Evolutionary conservation across 768 basidiomycete genomes (phyloP).

Genomic region (Leccinum subgranulosum): DNA sequence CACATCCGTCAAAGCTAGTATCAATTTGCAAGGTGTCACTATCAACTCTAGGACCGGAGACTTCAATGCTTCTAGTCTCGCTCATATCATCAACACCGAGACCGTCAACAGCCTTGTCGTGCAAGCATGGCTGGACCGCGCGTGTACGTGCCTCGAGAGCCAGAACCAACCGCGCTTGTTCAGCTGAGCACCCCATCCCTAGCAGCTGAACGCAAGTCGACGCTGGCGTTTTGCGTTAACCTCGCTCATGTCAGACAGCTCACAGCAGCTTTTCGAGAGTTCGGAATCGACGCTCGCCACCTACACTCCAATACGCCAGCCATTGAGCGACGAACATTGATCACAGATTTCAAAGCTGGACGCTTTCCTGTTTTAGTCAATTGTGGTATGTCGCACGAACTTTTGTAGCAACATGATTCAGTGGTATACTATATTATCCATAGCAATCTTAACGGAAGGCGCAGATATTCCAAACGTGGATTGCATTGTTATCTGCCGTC

Average conservation of each 20-base stretch:
- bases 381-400: constrained; percentile 56
- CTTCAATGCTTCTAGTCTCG: constrained; percentile 75
- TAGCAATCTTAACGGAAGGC: constrained; percentile 87
- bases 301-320: constrained; percentile 67
- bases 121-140: constrained; percentile 81
- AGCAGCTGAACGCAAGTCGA: constrained; percentile 70
- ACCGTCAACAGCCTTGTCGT: constrained; percentile 77
- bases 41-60: constrained; percentile 72
- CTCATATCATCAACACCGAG: constrained; percentile 77
- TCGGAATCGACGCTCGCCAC: constrained; percentile 83
- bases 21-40: constrained; percentile 66
- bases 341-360: constrained; percentile 67
- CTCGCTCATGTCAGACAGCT: constrained; percentile 75
- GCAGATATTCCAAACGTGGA: constrained; percentile 95
- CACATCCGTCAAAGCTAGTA: constrained; percentile 73
- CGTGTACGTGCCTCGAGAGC: constrained; percentile 46
- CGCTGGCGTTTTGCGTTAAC: constrained; percentile 89
- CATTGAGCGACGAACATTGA: constrained; percentile 57
- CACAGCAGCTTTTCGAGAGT: constrained; percentile 65
- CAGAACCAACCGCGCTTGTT: constrained; percentile 2
- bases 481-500: constrained; percentile 82
- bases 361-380: constrained; percentile 86
- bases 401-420: background rate
- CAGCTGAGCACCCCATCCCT: background rate
- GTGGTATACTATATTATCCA: background rate